These are phyloP conservation scores for Phytophthora capsici DNA, from an alignment of 352 stramenopile species.

Conservation along the genomic window DNA sequence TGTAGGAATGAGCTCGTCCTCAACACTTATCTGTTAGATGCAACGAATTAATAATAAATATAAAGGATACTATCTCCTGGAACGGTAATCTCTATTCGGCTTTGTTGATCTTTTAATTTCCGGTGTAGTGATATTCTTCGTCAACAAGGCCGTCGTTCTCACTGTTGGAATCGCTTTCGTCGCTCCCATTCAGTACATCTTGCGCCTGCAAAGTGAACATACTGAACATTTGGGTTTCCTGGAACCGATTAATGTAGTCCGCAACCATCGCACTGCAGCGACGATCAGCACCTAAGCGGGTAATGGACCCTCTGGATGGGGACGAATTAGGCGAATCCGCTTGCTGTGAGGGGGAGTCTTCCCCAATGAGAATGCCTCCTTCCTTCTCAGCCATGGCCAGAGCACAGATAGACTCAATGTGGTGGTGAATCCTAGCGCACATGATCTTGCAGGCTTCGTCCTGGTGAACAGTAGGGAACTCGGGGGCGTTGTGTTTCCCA, in stretches of 20 bases:
- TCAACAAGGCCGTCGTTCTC: conserved; percentile 36
- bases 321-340: conserved; percentile 8
- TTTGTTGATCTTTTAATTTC: conserved; percentile 1
- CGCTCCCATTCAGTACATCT: conserved; percentile 36
- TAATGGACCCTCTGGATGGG: conserved; percentile 16
- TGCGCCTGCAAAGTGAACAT: conserved; percentile 61
- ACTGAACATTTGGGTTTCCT: conserved; percentile 87
- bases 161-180: conserved; percentile 38
- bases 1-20: too few species aligned
- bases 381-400: conserved; percentile 49
- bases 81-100: conserved; percentile 7
- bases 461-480: conserved; percentile 76
- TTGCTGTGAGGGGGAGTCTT: conserved; percentile 23
- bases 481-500: conserved; percentile 50
- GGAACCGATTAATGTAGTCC: conserved; percentile 72
- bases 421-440: conserved; percentile 60
- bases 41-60: too few species aligned
- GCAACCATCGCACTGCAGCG: conserved; percentile 58
- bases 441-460: conserved; percentile 78
- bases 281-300: conserved; percentile 21
- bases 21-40: too few species aligned
- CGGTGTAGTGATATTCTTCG: conserved; percentile 29
- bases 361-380: conserved; percentile 17
- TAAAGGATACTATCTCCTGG: too few species aligned
- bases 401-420: conserved; percentile 69